phyloP scores from a whole-genome alignment of 179 eudicot species.

The Vitellaria paradoxa region DNA sequence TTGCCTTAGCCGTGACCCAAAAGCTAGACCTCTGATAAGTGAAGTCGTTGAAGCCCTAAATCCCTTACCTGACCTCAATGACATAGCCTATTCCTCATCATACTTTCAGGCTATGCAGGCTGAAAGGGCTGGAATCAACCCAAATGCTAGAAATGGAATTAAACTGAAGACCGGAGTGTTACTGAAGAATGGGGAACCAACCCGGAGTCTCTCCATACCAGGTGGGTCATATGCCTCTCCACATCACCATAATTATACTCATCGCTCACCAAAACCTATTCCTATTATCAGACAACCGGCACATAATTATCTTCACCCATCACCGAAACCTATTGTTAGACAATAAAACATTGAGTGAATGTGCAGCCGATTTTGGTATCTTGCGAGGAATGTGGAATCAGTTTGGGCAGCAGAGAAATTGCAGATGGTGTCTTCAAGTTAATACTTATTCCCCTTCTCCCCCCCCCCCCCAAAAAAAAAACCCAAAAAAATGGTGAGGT shows the following conservation, averaged over 20 bases:
- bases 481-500: neutral
- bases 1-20: constrained; percentile 36
- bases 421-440: neutral
- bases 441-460: neutral
- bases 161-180: constrained; percentile 9
- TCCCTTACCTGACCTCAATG: constrained; percentile 35
- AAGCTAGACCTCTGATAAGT: constrained; percentile 43
- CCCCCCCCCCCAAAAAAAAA: too few relatives aligned
- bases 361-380: too few relatives aligned
- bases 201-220: constrained; percentile 25
- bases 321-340: constrained; percentile 25
- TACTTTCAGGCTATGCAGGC: constrained; percentile 39
- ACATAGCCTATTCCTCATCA: constrained; percentile 42
- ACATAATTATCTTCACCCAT: constrained; percentile 16
- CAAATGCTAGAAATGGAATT: constrained; percentile 16
- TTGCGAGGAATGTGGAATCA: neutral
- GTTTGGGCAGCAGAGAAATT: neutral
- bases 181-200: constrained; percentile 19
- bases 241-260: constrained; percentile 20
- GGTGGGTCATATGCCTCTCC: constrained; percentile 27
- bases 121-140: constrained; percentile 18
- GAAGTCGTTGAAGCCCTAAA: constrained; percentile 32
- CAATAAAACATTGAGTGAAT: neutral
- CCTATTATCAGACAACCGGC: too few relatives aligned
- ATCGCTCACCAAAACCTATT: constrained; percentile 24